phyloP scores from a whole-genome alignment of 129 eudicot genomes.

The Tagetes erecta region DNA sequence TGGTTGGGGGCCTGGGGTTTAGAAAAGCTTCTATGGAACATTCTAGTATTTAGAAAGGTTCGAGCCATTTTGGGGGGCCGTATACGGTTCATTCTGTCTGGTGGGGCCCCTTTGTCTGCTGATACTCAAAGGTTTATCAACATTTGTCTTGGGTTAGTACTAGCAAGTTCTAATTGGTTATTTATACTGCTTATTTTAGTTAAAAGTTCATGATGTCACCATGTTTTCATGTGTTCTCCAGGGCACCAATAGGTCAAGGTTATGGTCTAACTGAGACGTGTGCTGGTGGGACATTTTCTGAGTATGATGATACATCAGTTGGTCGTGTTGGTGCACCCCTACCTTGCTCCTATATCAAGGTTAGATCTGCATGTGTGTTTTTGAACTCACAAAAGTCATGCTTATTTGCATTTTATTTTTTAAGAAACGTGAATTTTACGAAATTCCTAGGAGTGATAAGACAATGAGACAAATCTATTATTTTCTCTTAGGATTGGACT shows the following conservation, averaged over 20 bases:
- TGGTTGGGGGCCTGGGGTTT: conserved; percentile 98
- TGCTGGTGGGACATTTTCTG: conserved; percentile 97
- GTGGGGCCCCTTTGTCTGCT: conserved; percentile 93
- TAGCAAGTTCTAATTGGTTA: conserved; percentile 15
- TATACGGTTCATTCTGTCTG: conserved; percentile 86
- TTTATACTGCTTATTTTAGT: neutral
- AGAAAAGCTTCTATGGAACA: conserved; percentile 78
- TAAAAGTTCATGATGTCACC: neutral
- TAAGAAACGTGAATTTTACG: conserved; percentile 4
- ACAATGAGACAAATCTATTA: neutral
- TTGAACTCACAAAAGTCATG: neutral
- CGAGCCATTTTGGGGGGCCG: conserved; percentile 90
- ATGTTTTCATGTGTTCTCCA: conserved; percentile 28
- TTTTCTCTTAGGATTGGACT: conserved; percentile 6
- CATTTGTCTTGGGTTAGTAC: conserved; percentile 73
- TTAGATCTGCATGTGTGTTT: conserved; percentile 27
- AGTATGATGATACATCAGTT: conserved; percentile 91
- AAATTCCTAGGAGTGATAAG: neutral
- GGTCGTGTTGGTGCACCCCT: conserved; percentile 98
- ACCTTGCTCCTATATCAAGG: conserved; percentile 92
- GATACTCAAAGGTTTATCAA: conserved; percentile 97
- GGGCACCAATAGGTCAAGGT: conserved; percentile 99
- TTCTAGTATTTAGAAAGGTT: conserved; percentile 74
- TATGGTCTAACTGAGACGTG: conserved; percentile 98
- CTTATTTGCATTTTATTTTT: conserved; percentile 1